Percentiles rank a stretch among this genome's conserved stretches.
phyloP scores from a whole-genome alignment of 345 rosid genomes.

The Gynandropsis gynandra region DNA sequence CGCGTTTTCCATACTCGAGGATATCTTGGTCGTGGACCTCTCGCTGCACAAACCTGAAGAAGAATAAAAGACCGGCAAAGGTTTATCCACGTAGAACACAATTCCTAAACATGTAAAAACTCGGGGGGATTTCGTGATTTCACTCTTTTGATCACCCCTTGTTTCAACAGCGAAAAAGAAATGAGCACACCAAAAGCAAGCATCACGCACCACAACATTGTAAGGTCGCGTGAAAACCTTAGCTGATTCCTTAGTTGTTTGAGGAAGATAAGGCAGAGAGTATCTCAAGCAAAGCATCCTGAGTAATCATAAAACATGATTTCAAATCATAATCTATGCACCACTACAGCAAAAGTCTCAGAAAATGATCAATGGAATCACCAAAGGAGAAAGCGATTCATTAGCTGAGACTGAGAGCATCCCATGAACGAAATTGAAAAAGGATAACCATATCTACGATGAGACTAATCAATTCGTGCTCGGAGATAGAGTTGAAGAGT shows the following conservation, averaged over 20 bases:
- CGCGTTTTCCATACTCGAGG: conserved; percentile 89
- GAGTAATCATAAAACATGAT: conserved; percentile 6
- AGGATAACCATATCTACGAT: no score
- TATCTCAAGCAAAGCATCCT: conserved; percentile 55
- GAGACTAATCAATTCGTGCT: no score
- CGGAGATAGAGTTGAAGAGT: no score
- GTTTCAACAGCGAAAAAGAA: background rate
- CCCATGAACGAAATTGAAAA: no score
- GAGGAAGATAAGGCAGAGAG: conserved; percentile 41
- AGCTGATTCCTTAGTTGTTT: conserved; percentile 33
- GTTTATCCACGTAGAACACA: no score
- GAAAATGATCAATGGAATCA: background rate
- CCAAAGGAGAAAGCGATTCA: background rate
- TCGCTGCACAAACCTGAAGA: conserved; percentile 66
- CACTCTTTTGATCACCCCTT: background rate
- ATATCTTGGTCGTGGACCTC: conserved; percentile 86
- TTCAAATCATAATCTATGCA: conserved; percentile 1
- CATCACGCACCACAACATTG: conserved; percentile 45
- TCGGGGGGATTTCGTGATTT: background rate
- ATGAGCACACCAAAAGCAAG: background rate
- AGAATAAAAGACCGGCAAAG: no score
- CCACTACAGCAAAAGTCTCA: background rate
- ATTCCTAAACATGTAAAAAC: background rate
- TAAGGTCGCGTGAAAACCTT: conserved; percentile 26
- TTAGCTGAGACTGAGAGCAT: no score